Percentiles rank a stretch among this genome's conserved stretches.
Evolutionary conservation across 805 yeast species (phyloP).

Genomic region (Nakazawaea laoshanensis): DNA sequence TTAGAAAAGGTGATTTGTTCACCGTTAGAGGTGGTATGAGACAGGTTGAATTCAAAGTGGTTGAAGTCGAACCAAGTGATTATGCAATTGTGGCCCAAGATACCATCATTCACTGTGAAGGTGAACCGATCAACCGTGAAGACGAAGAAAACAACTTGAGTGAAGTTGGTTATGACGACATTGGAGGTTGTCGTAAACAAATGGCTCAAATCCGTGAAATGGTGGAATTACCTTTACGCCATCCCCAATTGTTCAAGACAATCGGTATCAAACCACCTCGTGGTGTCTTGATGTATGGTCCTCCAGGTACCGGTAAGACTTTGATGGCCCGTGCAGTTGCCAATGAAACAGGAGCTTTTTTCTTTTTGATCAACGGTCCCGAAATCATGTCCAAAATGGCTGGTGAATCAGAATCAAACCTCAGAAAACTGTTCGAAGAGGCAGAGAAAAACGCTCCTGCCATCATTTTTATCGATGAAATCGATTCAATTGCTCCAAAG

Average conservation of each 20-base stretch:
- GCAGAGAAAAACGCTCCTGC: conserved; percentile 99
- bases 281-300: conserved; percentile 97
- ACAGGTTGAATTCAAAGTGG: conserved; percentile 97
- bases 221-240: conserved; percentile 96
- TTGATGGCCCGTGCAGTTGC: conserved; percentile 99
- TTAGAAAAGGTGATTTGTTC: conserved; percentile 94
- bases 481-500: conserved; percentile 98
- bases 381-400: conserved; percentile 99
- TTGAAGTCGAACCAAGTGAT: conserved; percentile 96
- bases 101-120: conserved; percentile 96
- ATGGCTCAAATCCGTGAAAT: conserved; percentile 99
- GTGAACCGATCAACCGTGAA: conserved; percentile 97
- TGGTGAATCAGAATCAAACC: conserved; percentile 95
- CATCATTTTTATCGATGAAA: conserved; percentile 95
- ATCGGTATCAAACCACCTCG: conserved; percentile 99
- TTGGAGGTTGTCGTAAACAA: conserved; percentile 98
- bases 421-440: conserved; percentile 97
- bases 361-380: conserved; percentile 96
- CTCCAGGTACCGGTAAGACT: conserved; percentile 99
- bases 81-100: conserved; percentile 98
- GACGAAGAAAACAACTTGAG: conserved; percentile 95
- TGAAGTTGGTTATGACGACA: conserved; percentile 98
- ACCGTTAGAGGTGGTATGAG: conserved; percentile 99
- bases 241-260: conserved; percentile 94
- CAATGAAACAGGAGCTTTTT: conserved; percentile 98